Percentiles rank a stretch among this genome's conserved stretches.
Evolutionary conservation across 179 eudicot species (phyloP).

Genomic region (Beta macrorhiza): DNA sequence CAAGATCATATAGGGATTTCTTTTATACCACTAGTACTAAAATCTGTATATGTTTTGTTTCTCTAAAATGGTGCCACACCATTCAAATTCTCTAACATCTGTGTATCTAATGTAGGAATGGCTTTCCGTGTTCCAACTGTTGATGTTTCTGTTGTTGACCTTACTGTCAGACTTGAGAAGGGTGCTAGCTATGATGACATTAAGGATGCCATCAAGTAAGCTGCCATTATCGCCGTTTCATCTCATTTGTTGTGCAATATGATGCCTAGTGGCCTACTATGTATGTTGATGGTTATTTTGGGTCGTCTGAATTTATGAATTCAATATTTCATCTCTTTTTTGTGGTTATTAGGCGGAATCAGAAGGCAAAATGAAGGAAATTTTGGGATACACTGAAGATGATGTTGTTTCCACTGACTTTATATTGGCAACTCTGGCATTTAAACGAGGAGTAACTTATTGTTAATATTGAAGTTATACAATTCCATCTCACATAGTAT

Average conservation of each 20-base stretch:
- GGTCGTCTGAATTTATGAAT: not conserved
- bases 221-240: not conserved
- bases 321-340: not conserved
- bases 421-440: slow-evolving; percentile 1
- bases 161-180: slow-evolving; percentile 72
- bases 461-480: too few species aligned
- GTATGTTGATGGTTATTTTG: not conserved
- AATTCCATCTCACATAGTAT: too few species aligned
- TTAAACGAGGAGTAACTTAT: too few species aligned
- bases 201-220: slow-evolving; percentile 70
- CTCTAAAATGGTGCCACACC: too few species aligned
- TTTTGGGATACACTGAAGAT: slow-evolving; percentile 70
- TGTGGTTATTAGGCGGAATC: slow-evolving; percentile 42
- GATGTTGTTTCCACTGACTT: slow-evolving; percentile 75
- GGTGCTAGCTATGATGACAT: slow-evolving; percentile 55
- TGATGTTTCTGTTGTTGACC: slow-evolving; percentile 76
- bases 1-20: too few species aligned
- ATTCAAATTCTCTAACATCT: too few species aligned
- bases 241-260: not conserved
- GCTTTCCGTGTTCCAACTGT: slow-evolving; percentile 74
- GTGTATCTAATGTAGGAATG: slow-evolving; percentile 41
- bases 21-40: too few species aligned
- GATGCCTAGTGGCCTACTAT: too few species aligned
- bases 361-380: slow-evolving; percentile 67
- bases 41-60: too few species aligned